phyloP scores from a whole-genome alignment of 495 filamentous ascomycete species.

The Penicillium robsamsonii region DNA sequence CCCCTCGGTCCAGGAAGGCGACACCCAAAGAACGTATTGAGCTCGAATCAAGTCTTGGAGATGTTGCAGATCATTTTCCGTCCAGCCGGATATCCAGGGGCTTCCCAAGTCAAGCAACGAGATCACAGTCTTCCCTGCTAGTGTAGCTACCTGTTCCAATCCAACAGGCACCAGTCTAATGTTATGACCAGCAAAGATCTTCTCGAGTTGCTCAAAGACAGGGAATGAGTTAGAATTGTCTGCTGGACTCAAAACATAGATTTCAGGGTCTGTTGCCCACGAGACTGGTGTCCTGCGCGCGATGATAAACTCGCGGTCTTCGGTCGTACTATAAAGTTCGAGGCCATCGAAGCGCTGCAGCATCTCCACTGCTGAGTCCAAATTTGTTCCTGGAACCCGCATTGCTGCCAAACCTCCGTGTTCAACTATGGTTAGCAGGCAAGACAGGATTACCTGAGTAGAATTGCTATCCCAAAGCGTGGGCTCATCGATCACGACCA shows the following conservation, averaged over 20 bases:
- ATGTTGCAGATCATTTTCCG: slow-evolving; percentile 11
- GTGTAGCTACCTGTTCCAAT: slow-evolving; percentile 13
- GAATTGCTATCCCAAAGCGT: slow-evolving; percentile 9
- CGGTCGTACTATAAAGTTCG: slow-evolving; percentile 14
- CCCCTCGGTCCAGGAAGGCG: slow-evolving; percentile 16
- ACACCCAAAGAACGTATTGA: slow-evolving; percentile 28
- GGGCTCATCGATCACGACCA: slow-evolving; percentile 17
- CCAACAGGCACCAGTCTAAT: slow-evolving; percentile 16
- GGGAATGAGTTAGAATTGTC: slow-evolving; percentile 6
- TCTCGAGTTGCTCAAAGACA: slow-evolving; percentile 16
- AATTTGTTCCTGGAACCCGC: slow-evolving; percentile 6
- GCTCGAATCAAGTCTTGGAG: slow-evolving; percentile 19
- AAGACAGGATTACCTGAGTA: not conserved
- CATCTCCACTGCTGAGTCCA: slow-evolving; percentile 1
- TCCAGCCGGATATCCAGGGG: slow-evolving; percentile 21
- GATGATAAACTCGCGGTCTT: slow-evolving; percentile 15
- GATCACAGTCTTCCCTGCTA: slow-evolving; percentile 23
- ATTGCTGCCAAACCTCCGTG: slow-evolving; percentile 16
- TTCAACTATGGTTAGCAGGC: slow-evolving; percentile 10
- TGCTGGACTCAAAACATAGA: slow-evolving; percentile 16
- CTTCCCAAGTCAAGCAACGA: slow-evolving; percentile 23
- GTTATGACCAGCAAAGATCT: slow-evolving; percentile 15
- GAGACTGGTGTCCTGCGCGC: slow-evolving; percentile 14
- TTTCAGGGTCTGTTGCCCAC: slow-evolving; percentile 16
- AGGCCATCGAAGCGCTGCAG: slow-evolving; percentile 9